These are phyloP conservation scores for Suillus cothurnatus DNA, from an alignment of 768 basidiomycete species.

Conservation along the genomic window DNA sequence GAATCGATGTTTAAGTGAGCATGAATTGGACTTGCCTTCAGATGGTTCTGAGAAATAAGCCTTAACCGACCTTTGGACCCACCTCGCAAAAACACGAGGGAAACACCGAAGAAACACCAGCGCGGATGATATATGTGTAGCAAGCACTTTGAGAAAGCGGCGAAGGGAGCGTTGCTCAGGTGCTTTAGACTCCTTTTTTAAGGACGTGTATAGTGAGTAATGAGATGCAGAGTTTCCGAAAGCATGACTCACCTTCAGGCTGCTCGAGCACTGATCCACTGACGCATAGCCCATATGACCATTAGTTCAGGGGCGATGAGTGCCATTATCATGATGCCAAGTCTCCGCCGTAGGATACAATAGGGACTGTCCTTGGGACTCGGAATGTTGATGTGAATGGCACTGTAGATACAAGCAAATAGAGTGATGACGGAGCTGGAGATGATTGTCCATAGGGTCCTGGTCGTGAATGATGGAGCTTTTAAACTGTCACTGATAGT, in stretches of 20 bases:
- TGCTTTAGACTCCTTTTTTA: neutral
- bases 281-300: slow-evolving; percentile 20
- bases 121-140: neutral
- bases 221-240: neutral
- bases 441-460: neutral
- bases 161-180: too few relatives aligned
- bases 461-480: neutral
- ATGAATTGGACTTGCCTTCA: neutral
- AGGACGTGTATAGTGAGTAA: neutral
- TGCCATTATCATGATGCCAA: slow-evolving; percentile 17
- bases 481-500: neutral
- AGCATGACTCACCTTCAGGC: neutral
- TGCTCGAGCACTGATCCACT: slow-evolving; percentile 18
- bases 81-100: neutral
- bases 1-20: neutral
- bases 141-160: neutral
- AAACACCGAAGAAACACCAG: neutral
- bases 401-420: slow-evolving; percentile 28
- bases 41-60: neutral
- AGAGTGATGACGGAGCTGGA: slow-evolving; percentile 14
- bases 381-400: slow-evolving; percentile 30
- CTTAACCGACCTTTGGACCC: neutral
- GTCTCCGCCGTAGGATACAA: neutral
- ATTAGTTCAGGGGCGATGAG: slow-evolving; percentile 26
- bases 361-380: too few relatives aligned